Percentiles rank a stretch among this genome's conserved stretches.
phyloP scores from a whole-genome alignment of 2,329 filamentous ascomycete genomes.

The Exophiala alcalophila region DNA sequence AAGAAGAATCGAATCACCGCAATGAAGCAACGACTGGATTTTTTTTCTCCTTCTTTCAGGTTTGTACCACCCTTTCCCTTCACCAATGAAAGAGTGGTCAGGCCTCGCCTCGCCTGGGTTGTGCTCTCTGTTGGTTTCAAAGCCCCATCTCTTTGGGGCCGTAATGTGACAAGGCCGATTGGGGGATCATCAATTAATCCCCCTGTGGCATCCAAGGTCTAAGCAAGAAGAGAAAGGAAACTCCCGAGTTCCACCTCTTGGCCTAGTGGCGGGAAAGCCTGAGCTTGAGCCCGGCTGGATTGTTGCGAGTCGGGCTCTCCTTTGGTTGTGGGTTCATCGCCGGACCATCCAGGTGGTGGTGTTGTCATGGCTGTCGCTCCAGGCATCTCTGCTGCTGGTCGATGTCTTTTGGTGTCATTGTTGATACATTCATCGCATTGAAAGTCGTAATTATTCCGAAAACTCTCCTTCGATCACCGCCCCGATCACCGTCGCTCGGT shows the following conservation, averaged over 20 bases:
- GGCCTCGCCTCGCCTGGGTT: no score
- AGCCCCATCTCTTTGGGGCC: no score
- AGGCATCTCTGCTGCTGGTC: constrained; percentile 16
- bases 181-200: neutral
- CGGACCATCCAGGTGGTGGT: constrained; percentile 25
- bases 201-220: no score
- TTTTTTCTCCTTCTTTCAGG: no score
- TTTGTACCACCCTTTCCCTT: no score
- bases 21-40: no score
- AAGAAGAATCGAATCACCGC: no score
- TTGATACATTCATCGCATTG: constrained; percentile 12
- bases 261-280: no score
- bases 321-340: constrained; percentile 22
- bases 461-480: constrained; percentile 6
- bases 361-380: constrained; percentile 14
- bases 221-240: no score
- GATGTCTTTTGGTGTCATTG: constrained; percentile 18
- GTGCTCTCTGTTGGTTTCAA: no score
- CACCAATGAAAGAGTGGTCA: no score
- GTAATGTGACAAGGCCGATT: no score
- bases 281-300: constrained; percentile 22
- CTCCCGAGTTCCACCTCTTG: neutral
- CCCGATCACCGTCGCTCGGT: constrained; percentile 14
- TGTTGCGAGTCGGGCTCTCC: constrained; percentile 28
- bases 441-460: constrained; percentile 1